These are phyloP conservation scores for Botryotinia convoluta DNA, from an alignment of 2,329 filamentous ascomycete species.

Conservation along the genomic window DNA sequence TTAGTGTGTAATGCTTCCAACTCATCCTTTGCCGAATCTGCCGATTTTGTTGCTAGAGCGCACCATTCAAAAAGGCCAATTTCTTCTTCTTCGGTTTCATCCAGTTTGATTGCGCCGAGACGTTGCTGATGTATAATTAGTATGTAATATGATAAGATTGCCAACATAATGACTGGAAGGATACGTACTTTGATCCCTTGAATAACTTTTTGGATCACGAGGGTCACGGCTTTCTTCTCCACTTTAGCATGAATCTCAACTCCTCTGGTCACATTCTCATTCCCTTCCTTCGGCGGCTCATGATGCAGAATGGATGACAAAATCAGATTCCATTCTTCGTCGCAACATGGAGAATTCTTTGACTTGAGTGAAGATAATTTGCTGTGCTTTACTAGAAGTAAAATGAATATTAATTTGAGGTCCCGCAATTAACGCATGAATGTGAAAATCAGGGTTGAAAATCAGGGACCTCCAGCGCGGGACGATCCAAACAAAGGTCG, in stretches of 20 bases:
- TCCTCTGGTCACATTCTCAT: constrained; percentile 54
- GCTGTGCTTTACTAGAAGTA: constrained; percentile 53
- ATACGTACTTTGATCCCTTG: constrained; percentile 63
- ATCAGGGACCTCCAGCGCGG: constrained; percentile 26
- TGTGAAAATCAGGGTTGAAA: constrained; percentile 20
- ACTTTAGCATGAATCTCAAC: constrained; percentile 62
- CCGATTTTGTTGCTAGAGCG: constrained; percentile 50
- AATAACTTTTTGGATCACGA: constrained; percentile 64
- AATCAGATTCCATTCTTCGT: constrained; percentile 65
- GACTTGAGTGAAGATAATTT: constrained; percentile 52
- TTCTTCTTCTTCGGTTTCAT: constrained; percentile 50
- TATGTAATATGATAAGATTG: constrained; percentile 15
- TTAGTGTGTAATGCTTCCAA: constrained; percentile 41
- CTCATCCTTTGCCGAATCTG: constrained; percentile 22
- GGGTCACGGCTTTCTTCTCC: constrained; percentile 51
- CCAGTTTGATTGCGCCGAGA: constrained; percentile 63
- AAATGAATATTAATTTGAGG: constrained; percentile 28
- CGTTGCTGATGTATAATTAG: constrained; percentile 52
- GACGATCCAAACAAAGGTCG: constrained; percentile 28
- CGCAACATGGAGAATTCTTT: constrained; percentile 52
- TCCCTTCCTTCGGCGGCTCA: constrained; percentile 41
- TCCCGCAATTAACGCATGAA: constrained; percentile 35
- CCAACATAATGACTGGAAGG: background rate
- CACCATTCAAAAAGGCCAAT: constrained; percentile 72
- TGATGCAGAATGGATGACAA: constrained; percentile 56